These are phyloP conservation scores for Botrytis paeoniae DNA, from an alignment of 2,329 filamentous ascomycete species.

Conservation along the genomic window DNA sequence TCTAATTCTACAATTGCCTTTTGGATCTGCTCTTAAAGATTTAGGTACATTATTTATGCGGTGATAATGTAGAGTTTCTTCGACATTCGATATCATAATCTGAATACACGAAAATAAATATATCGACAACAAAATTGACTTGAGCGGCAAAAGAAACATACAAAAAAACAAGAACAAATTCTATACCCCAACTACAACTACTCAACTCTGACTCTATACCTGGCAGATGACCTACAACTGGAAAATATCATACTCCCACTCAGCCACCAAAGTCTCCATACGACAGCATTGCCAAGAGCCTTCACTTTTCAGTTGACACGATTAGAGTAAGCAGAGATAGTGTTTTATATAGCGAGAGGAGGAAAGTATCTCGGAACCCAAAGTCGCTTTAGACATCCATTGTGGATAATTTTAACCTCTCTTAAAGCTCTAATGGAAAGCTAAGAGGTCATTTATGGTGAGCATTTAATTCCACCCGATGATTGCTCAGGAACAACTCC, in stretches of 20 bases:
- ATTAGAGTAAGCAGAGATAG: accelerated
- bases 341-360: background rate
- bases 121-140: accelerated
- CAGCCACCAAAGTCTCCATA: background rate
- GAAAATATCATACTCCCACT: background rate
- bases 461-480: background rate
- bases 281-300: accelerated
- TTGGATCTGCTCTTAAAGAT: too few relatives aligned
- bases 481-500: background rate
- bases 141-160: background rate
- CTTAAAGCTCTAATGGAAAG: background rate
- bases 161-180: accelerated
- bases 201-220: background rate
- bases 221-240: background rate
- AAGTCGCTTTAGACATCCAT: background rate
- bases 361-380: background rate
- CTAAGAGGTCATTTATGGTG: accelerated
- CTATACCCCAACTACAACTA: accelerated
- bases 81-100: background rate
- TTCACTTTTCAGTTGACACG: background rate
- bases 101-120: too few relatives aligned
- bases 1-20: background rate
- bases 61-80: accelerated
- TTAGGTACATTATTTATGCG: background rate
- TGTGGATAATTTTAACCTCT: accelerated